Base-by-base conservation (phyloP, 148 eudicot species). In the Chenopodium album region DNA sequence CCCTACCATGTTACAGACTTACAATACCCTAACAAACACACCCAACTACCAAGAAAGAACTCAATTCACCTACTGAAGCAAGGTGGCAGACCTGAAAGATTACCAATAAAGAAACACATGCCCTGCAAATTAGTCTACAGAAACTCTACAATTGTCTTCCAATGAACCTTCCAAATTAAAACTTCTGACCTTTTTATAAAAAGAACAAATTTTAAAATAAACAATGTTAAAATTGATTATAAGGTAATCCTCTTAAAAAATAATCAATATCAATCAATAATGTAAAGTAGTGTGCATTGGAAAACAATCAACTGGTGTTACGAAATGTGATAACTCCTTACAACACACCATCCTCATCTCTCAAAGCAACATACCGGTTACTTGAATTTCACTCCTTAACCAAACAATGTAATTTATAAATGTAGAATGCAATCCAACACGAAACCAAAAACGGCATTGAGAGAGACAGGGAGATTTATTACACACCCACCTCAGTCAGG, bases 401-500 rank as follows among this genome's bases (percentile, higher is more conserved):
- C 41, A 69, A 13, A 63, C 2, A 73, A 5, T 65, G 60, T 44
- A 47, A 26, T 32, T 71, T 62, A 26, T 44, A 37, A 75, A 19
- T 22, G 7, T 14, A 23, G 4, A 31, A 12, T 26, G 8, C 19
- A 63, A 37, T 64, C 23, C n/a, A 23, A 20, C 26, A 46, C 23
- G 19, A 26, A 84, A 72, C 2, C 28, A 65, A 37, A 7, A 20
- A 64, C 14, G 23, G 0, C 3, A 68, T 48, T 74, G 31, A 67
- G 68, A 50, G 47, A 73, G 14, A 73, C 23, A 71, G 34, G 69
- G 46, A 75, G 52, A 75, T 22, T 10, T 65, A 41, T 28, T 17
- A 41, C 20, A 64, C 41, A 82, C 71, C 26, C 69, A 92, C 99
- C 94, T 96, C 99, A 2, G 99, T 76, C 20, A 96, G 86, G 77